Base-by-base conservation (phyloP, 306 rosid genomes). In the Crotalaria pallida region DNA sequence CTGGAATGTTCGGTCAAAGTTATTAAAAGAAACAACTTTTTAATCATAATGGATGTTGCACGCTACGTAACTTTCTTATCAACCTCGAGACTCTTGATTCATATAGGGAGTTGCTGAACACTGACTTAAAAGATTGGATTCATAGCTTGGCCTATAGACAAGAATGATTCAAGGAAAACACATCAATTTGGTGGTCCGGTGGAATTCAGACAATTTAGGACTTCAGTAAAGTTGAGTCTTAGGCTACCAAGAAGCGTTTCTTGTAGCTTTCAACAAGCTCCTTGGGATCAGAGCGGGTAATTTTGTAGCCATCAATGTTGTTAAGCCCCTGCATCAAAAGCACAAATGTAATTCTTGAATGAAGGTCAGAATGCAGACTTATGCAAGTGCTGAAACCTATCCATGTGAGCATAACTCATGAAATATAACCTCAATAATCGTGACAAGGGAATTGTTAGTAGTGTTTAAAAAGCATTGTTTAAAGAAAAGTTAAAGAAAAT, bases 181-280 rank as follows among this genome's bases (percentile, higher is more conserved):
- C 44, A 36, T 0, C 17, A 22, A 51, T 38, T 18, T 10, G 49
- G 34, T 12, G 47, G 36, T 67, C 45, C 52, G 13, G 49, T 40
- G 52, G 65, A 24, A 48, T 53, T 57, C 49, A 55, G 52, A 29
- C 13, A 4, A 21, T 9, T 7, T 55, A 59, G 61, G 16, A 17
- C n/a, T 52, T 26, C 3, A 48, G 45, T 21, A 27, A 43, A 69
- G 66, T 62, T 53, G 27, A 53, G 41, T 48, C 40, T 41, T 53
- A 10, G 52, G 34, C 43, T 74, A 63, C 84, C 80, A 69, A 65
- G 69, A 89, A 83, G 53, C 83, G 91, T 61, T 69, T 87, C 90
- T 77, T 92, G 76, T 77, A 87, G 62, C 79, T 74, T 40, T 86
- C 88, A 40, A 89, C 79, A 13, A 76, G 84, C 73, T 82, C 92